A percentile compares a stretch with the other conserved stretches of the same genome.
Conservation (phyloP, 1,284 basidiomycete genomes). For the Ceratobasidium sp. region DNA sequence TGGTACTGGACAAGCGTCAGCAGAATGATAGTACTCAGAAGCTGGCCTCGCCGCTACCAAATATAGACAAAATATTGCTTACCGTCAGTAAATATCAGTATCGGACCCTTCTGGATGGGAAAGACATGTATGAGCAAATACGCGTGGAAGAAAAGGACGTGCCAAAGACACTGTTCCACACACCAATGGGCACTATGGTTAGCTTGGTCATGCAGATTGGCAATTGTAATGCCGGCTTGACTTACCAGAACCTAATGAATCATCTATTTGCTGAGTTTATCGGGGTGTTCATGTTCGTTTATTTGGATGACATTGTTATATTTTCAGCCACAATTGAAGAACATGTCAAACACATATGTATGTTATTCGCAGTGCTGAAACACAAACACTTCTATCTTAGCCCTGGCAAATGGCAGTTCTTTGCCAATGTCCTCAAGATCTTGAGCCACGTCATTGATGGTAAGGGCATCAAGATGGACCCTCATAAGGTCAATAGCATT, state of each 20-base stretch:
- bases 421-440: conserved; percentile 42
- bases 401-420: conserved; percentile 5
- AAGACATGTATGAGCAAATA: conserved; percentile 60
- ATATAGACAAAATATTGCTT: conserved; percentile 57
- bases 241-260: conserved; percentile 59
- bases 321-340: conserved; percentile 46
- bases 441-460: conserved; percentile 58
- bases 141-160: conserved; percentile 57
- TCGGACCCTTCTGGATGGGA: conserved; percentile 54
- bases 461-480: conserved; percentile 53
- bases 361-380: conserved; percentile 41
- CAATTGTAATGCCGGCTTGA: conserved; percentile 59
- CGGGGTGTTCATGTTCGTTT: conserved; percentile 55
- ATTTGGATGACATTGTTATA: conserved; percentile 59
- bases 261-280: conserved; percentile 54
- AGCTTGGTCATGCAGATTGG: conserved; percentile 60
- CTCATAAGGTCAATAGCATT: conserved; percentile 44
- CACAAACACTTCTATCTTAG: conserved; percentile 42
- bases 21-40: conserved; percentile 60
- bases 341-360: conserved; percentile 42
- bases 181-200: conserved; percentile 59
- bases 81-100: conserved; percentile 53
- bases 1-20: conserved; percentile 57
- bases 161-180: conserved; percentile 53
- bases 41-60: conserved; percentile 58